phyloP scores from a whole-genome alignment of 371 early-diverging fungal genomes.

The Lichtheimia ornata region DNA sequence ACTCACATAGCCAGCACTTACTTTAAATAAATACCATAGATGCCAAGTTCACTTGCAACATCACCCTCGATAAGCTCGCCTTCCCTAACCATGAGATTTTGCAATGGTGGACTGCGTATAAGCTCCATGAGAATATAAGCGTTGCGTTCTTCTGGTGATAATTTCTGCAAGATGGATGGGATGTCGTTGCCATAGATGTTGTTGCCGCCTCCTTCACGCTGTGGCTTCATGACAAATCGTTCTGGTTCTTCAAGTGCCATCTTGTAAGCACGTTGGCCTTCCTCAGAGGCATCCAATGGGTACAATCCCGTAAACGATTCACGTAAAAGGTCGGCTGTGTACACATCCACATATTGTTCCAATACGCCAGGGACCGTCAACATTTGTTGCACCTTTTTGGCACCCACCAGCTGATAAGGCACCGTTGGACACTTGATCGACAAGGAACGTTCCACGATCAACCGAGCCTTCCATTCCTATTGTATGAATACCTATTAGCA shows the following conservation, averaged over 20 bases:
- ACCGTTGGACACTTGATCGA: conserved; percentile 91
- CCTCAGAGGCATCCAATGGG: conserved; percentile 75
- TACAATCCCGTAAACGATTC: conserved; percentile 88
- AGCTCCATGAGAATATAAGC: conserved; percentile 91
- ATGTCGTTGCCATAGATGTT: conserved; percentile 94
- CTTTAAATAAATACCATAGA: conserved; percentile 89
- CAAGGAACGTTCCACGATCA: conserved; percentile 78
- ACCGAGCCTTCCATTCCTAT: conserved; percentile 87
- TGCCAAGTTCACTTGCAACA: conserved; percentile 91
- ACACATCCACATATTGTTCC: conserved; percentile 70
- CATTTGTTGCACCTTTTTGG: conserved; percentile 96
- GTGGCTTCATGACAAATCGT: conserved; percentile 91
- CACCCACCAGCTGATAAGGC: conserved; percentile 93
- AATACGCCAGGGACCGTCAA: conserved; percentile 80
- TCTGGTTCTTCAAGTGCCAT: conserved; percentile 67
- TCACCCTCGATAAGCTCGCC: conserved; percentile 74
- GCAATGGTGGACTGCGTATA: conserved; percentile 80
- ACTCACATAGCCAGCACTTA: conserved; percentile 27
- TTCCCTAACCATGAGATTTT: conserved; percentile 79
- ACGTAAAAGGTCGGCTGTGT: conserved; percentile 61
- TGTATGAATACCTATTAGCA: too few relatives aligned
- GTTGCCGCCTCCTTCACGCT: conserved; percentile 97
- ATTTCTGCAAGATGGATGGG: conserved; percentile 43
- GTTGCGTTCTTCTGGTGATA: conserved; percentile 65
- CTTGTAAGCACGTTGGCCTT: conserved; percentile 71